Evolutionary conservation across 768 basidiomycete genomes (phyloP).

Genomic region (Guyanaporus albipodus): DNA sequence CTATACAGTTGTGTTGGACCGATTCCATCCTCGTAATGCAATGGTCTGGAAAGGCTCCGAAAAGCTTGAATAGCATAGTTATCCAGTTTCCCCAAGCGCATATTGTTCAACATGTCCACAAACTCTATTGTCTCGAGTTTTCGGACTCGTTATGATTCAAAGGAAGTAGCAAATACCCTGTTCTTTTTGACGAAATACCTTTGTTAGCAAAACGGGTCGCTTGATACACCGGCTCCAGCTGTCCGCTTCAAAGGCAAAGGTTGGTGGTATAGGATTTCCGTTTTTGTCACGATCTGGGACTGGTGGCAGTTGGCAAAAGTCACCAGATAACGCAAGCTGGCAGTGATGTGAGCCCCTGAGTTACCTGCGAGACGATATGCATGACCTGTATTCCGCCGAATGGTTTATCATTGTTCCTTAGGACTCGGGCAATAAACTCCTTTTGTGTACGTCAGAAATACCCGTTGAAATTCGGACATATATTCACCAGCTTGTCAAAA

Average conservation of each 20-base stretch:
- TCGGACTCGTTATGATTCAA: background rate
- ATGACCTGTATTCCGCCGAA: conserved; percentile 86
- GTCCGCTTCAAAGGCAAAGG: conserved; percentile 77
- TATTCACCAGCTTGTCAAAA: conserved; percentile 74
- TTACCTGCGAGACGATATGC: background rate
- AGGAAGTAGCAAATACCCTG: conserved; percentile 42
- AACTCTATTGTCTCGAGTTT: conserved; percentile 42
- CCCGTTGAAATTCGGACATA: conserved; percentile 32
- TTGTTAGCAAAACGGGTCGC: conserved; percentile 50
- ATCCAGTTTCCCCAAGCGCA: conserved; percentile 71
- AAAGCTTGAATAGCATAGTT: conserved; percentile 45
- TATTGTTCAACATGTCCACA: conserved; percentile 81
- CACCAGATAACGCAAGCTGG: conserved; percentile 82
- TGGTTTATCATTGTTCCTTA: conserved; percentile 51
- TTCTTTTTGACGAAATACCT: conserved; percentile 87
- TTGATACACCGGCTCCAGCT: conserved; percentile 69
- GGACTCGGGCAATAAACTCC: conserved; percentile 58
- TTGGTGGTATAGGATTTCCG: conserved; percentile 44
- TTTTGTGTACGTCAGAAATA: conserved; percentile 29
- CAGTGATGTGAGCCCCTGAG: background rate
- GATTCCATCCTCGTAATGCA: conserved; percentile 67
- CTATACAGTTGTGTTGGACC: conserved; percentile 76
- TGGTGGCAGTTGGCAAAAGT: conserved; percentile 90
- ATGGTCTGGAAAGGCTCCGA: conserved; percentile 47
- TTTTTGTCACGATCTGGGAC: conserved; percentile 52